Evolutionary conservation across 305 asterid genomes (phyloP), one percentile per base, ranked within the genome.

Genomic region (Rubia occidens): DNA sequence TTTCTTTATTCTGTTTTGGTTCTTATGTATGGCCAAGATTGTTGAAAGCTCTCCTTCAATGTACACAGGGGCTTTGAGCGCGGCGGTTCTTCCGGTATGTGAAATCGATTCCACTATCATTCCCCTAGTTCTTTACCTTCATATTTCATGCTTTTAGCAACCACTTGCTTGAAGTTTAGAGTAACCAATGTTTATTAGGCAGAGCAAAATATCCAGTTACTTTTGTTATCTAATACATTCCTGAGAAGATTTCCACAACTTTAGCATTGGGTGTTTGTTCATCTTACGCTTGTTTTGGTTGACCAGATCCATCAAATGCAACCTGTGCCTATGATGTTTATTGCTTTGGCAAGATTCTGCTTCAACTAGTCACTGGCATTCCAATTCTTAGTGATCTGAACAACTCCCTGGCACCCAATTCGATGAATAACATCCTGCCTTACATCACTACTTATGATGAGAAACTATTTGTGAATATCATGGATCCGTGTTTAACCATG

Each of bases 311-410:
- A 26, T 29, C 62, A 21, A 54, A 62, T 45, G 20, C 70, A 17
- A 64, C 60, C 3, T 24, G 69, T 11, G 67, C 70, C 10, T 21
- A 69, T 51, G 78, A 77, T 60, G 73, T 73, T 29, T 66, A 74
- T 63, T 66, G 70, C 72, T 78, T 70, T 18, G 81, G 76, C 5
- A 74, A 74, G 71, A 64, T 78, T 54, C 11, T 78, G 60, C 71
- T 78, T 0, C 60, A 78, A 60, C 78, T 78, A 3, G 42, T 66
- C 1, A 69, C 75, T 0, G 80, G 77, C 1, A 39, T 56, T 65
- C n/a, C 70, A 20, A 44, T 58, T 3, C 29, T 61, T 11, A 67
- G 58, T 43, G 65, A 59, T 14, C 24, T 56, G 13, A 15, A 8
- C 5, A 24, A 49, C 32, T 54, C 69, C 59, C 49, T 15, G 2